Base-by-base conservation (phyloP, 1,139 yeast genomes). In the Blastobotrys persicus region DNA sequence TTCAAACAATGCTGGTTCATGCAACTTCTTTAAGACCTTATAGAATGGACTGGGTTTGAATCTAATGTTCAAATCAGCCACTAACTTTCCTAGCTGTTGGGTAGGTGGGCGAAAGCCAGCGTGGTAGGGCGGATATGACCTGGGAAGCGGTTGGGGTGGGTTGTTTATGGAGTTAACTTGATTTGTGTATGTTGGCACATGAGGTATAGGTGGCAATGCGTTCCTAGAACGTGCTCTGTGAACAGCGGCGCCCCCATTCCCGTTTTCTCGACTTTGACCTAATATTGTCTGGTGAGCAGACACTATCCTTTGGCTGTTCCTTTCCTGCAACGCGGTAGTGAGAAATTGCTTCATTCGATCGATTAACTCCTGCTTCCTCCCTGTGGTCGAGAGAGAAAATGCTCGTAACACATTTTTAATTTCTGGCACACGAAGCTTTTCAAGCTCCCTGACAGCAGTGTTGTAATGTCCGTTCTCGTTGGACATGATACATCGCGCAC, bases 1-100 rank as follows among this genome's bases (percentile, higher is more conserved):
- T 14, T 47, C 37, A 37, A 63, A 56, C 13, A 54, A 37, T 37
- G 59, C 33, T 2, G 69, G 67, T 9, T 52, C 49, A 19, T 57
- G 53, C 19, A 67, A 48, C 18, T 47, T 52, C 37, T 48, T 42
- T 3, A 49, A 48, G 6, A 64, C 46, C 7, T 42, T 44, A 47
- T 62, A 68, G 46, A 68, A 68, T 3, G 72, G 70, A 35, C 66
- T 59, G 13, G 55, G 50, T 32, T 50, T 53, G 50, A 66, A 66
- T 11, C 45, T 47, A 11, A 62, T 31, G 20, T 41, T 17, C n/a
- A 19, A 20, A n/a, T 26, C 31, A 28, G 34, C 14, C 31, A 19
- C 12, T 33, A 31, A 32, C 33, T 13, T 11, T 14, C 19, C n/a
- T 37, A 9, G 28, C 9, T 23, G 17, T 26, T 39, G n/a, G 34